These are phyloP conservation scores for Dionaea muscipula DNA, from an alignment of 179 eudicot genomes.

Conservation along the genomic window DNA sequence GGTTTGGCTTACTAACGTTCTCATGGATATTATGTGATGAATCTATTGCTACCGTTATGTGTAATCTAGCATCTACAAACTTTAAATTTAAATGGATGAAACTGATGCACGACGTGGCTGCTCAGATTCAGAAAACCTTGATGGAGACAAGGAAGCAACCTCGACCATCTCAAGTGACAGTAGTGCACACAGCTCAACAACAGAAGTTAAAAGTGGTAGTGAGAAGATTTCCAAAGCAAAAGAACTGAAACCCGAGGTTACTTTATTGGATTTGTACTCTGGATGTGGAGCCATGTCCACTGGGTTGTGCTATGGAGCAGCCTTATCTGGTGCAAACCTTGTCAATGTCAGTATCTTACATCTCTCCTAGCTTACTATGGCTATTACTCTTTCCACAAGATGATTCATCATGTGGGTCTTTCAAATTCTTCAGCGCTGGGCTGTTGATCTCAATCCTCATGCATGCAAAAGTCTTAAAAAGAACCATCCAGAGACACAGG, in stretches of 20 bases:
- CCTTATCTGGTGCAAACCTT: constrained; percentile 22
- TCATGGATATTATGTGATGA: too few relatives aligned
- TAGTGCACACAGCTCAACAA: constrained; percentile 2
- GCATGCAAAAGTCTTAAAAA: constrained; percentile 29
- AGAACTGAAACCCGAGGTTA: constrained; percentile 11
- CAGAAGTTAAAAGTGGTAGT: constrained; percentile 6
- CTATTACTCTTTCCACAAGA: background rate
- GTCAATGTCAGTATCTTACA: constrained; percentile 20
- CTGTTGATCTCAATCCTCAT: constrained; percentile 21
- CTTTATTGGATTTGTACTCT: constrained; percentile 28
- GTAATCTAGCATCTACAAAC: too few relatives aligned
- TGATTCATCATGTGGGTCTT: background rate
- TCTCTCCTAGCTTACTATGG: background rate
- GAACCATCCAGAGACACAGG: constrained; percentile 40
- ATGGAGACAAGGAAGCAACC: constrained; percentile 28
- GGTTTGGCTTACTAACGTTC: background rate
- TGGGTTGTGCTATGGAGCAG: constrained; percentile 30
- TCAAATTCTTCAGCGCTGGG: constrained; percentile 18
- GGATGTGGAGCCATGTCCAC: constrained; percentile 47
- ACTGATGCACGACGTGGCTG: background rate
- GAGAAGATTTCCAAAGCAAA: background rate
- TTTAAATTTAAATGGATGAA: too few relatives aligned
- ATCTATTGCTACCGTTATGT: too few relatives aligned
- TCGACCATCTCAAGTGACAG: constrained; percentile 45
- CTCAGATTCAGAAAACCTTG: constrained; percentile 14